phyloP scores from a whole-genome alignment of 805 yeast species.

The Torulaspora franciscae region DNA sequence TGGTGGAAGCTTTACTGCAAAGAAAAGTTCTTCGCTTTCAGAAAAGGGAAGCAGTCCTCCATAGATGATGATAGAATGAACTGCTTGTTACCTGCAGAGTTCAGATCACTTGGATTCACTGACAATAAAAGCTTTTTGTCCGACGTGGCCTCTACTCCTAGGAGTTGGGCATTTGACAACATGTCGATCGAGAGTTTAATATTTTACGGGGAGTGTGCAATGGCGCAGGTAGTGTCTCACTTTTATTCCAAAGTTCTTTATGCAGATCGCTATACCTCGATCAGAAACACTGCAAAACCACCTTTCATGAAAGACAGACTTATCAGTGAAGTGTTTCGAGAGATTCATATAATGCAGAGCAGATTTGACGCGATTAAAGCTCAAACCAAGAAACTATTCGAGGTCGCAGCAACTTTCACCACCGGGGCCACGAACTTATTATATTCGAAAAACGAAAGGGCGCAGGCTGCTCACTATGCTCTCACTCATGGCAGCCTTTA shows the following conservation, averaged over 20 bases:
- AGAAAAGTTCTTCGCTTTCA: slow-evolving; percentile 19
- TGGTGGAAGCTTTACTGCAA: slow-evolving; percentile 33
- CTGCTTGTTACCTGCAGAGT: slow-evolving; percentile 26
- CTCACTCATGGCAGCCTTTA: slow-evolving; percentile 17
- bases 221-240: slow-evolving; percentile 17
- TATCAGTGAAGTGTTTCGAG: slow-evolving; percentile 19
- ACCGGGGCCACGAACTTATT: slow-evolving; percentile 1
- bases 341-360: slow-evolving; percentile 13
- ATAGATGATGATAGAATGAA: slow-evolving; percentile 23
- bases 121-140: slow-evolving; percentile 21
- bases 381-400: slow-evolving; percentile 22
- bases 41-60: slow-evolving; percentile 22
- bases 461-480: slow-evolving; percentile 15
- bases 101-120: slow-evolving; percentile 25
- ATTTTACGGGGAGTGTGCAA: slow-evolving; percentile 23
- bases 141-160: slow-evolving; percentile 12
- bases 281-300: slow-evolving; percentile 26
- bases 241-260: slow-evolving; percentile 24
- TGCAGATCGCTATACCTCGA: slow-evolving; percentile 28
- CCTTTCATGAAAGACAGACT: slow-evolving; percentile 16
- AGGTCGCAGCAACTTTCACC: slow-evolving; percentile 13
- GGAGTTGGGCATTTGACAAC: slow-evolving; percentile 15
- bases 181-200: slow-evolving; percentile 13
- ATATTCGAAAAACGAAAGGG: slow-evolving; percentile 12
- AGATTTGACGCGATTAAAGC: slow-evolving; percentile 21